Evolutionary conservation across 495 filamentous ascomycete species (phyloP).

Genomic region (Aspergillus campestris): DNA sequence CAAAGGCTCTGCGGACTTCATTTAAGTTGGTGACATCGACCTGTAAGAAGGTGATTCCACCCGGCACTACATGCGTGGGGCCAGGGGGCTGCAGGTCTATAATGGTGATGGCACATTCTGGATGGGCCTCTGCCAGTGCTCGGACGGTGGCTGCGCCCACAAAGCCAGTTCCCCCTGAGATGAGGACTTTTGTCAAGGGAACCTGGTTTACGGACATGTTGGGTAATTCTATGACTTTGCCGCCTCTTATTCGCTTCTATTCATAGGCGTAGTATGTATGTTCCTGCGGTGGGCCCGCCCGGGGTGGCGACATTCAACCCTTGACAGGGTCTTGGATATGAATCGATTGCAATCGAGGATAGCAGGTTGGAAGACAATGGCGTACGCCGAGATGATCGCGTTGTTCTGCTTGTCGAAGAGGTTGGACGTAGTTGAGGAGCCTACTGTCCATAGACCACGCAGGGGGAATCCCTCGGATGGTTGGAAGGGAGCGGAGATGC

Average conservation of each 20-base stretch:
- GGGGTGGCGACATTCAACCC: too few species aligned
- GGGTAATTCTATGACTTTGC: background rate
- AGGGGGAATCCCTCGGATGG: too few species aligned
- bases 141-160: slow-evolving; percentile 37
- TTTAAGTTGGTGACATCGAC: slow-evolving; percentile 29
- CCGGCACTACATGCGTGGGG: slow-evolving; percentile 20
- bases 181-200: slow-evolving; percentile 28
- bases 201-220: slow-evolving; percentile 8
- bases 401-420: too few species aligned
- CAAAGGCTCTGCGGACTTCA: slow-evolving; percentile 22
- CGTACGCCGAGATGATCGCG: too few species aligned
- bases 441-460: too few species aligned
- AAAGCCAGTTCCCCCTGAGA: slow-evolving; percentile 49
- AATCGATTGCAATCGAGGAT: too few species aligned
- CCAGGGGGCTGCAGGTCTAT: slow-evolving; percentile 33
- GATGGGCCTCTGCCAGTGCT: slow-evolving; percentile 34
- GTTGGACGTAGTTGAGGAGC: too few species aligned
- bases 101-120: slow-evolving; percentile 34
- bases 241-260: background rate
- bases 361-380: too few species aligned
- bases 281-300: too few species aligned
- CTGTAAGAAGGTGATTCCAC: slow-evolving; percentile 21
- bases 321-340: too few species aligned
- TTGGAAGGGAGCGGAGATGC: too few species aligned
- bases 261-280: too few species aligned